Conservation (phyloP, 1,284 basidiomycete genomes). For the Pseudozyma hubeiensis region DNA sequence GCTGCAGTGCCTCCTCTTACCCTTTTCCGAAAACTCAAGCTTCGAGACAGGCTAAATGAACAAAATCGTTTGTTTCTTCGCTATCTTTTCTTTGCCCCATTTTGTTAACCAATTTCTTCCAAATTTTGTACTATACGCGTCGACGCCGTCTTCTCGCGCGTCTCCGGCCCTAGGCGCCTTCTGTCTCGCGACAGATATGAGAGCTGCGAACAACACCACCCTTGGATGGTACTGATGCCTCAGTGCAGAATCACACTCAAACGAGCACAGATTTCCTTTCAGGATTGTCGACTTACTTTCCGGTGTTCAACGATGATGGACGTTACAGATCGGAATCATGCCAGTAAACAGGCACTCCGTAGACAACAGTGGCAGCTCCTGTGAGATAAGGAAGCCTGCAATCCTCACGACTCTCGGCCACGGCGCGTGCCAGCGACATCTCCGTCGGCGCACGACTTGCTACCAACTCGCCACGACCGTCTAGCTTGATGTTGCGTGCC, state of each 20-base stretch:
- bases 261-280: no score
- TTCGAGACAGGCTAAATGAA: not conserved
- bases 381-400: slow-evolving; percentile 94
- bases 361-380: slow-evolving; percentile 93
- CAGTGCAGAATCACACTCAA: no score
- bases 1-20: not conserved
- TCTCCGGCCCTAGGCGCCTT: not conserved
- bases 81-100: slow-evolving; percentile 1
- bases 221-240: no score
- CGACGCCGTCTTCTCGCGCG: slow-evolving; percentile 11
- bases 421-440: slow-evolving; percentile 79
- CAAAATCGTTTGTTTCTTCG: not conserved
- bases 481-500: slow-evolving; percentile 26
- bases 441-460: slow-evolving; percentile 32
- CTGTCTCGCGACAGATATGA: no score
- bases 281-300: no score
- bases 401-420: slow-evolving; percentile 79
- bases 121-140: slow-evolving; percentile 19
- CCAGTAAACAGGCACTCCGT: slow-evolving; percentile 80
- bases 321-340: slow-evolving; percentile 6
- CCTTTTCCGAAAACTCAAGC: not conserved
- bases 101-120: slow-evolving; percentile 6
- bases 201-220: no score
- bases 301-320: no score
- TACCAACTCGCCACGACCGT: slow-evolving; percentile 15